Evolutionary conservation across 2,329 filamentous ascomycete species (phyloP), one percentile per base, ranked within the genome.

Genomic region (Cryoendolithus antarcticus): DNA sequence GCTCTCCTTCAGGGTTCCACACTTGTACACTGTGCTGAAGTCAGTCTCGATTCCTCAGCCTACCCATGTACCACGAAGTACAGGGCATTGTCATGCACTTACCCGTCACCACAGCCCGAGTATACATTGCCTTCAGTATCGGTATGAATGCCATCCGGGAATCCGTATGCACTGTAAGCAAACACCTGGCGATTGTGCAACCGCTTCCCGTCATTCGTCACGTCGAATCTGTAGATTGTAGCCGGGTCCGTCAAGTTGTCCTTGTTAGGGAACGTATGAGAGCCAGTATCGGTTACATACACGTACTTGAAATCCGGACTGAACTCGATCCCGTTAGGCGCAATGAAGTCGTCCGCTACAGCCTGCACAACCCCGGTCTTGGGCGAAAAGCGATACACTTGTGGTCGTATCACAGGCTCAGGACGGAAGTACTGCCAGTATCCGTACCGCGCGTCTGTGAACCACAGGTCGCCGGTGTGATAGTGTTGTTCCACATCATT

Each of bases 401-500:
- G 74, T 11, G 39, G 35, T 27, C 39, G 33, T 21, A 41, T 41
- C 3, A 27, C 35, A 4, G 39, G 35, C 4, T 37, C 34, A 3
- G 39, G 39, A 2, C 39, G 31, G 39, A 41, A 45, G 27, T 69
- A 59, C 44, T 76, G 73, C 31, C 69, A 61, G 42, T 63, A 71
- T 2, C 71, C 75, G 44, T 78, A 79, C 4, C 67, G 61, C 0
- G 71, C 69, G 41, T 80, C 75, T 1, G 74, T 79, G 48, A 80
- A 78, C 60, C 76, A 80, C 4, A 80, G 56, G 30, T 75, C 68
- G 9, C 66, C 64, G 37, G 69, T 76, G 3, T 54, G 50, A 2
- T 71, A 69, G 44, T 77, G 66, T 40, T 75, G 58, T 2, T 63
- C 62, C 0, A 72, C 62, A 39, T 79, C 75, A 47, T 78, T 78